Conservation (phyloP, 2,329 filamentous ascomycete species). For the Penicillium aurantiogriseum region DNA sequence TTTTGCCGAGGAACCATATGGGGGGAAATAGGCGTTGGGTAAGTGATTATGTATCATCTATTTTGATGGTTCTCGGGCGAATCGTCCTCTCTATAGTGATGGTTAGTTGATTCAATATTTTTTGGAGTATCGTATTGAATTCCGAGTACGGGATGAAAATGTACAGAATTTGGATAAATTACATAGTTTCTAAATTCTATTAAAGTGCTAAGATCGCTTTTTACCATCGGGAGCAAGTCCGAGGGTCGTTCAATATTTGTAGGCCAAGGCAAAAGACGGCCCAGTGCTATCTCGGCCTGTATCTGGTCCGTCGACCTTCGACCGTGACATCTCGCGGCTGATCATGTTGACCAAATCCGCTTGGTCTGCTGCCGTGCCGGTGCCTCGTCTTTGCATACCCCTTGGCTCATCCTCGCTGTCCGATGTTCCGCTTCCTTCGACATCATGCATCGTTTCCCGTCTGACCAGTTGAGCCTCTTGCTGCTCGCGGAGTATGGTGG, state of each 20-base stretch:
- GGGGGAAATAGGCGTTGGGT: neutral
- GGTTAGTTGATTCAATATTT: neutral
- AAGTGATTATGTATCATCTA: neutral
- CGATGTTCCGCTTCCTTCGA: neutral
- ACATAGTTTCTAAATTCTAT: neutral
- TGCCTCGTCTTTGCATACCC: neutral
- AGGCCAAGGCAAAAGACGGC: slow-evolving; percentile 17
- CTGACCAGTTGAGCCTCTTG: neutral
- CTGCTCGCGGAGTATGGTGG: slow-evolving; percentile 8
- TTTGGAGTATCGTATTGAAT: neutral
- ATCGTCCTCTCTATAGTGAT: neutral
- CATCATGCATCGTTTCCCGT: neutral
- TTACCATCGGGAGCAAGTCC: no score
- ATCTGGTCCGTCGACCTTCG: neutral
- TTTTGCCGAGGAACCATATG: neutral
- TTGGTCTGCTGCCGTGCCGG: slow-evolving; percentile 2
- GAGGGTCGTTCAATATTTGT: neutral
- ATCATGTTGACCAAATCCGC: slow-evolving; percentile 10
- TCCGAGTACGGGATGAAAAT: neutral
- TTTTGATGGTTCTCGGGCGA: neutral
- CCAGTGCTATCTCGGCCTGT: slow-evolving; percentile 10
- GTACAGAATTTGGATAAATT: neutral
- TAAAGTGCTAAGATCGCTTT: neutral
- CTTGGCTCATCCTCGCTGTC: slow-evolving; percentile 1
- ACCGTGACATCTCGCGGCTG: slow-evolving; percentile 14